phyloP scores from a whole-genome alignment of 495 filamentous ascomycete genomes.

The Aspergillus mulundensis region DNA sequence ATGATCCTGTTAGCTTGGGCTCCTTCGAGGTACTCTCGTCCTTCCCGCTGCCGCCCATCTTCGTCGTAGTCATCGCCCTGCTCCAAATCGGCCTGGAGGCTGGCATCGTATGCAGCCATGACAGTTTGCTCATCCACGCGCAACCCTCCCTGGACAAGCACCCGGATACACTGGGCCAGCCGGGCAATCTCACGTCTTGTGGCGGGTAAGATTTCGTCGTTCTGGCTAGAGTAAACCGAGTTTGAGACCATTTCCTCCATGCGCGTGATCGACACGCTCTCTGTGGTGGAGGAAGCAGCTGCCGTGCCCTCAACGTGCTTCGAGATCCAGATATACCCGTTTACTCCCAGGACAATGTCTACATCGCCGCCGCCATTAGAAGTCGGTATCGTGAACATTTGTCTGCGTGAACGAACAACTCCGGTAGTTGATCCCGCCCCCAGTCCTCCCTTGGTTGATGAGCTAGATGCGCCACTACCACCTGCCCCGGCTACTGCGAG shows the following conservation, averaged over 20 bases:
- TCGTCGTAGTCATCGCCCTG: conserved; percentile 48
- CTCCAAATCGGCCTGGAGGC: conserved; percentile 65
- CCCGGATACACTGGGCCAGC: conserved; percentile 70
- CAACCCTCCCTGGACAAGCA: conserved; percentile 73
- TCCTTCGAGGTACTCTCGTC: conserved; percentile 66
- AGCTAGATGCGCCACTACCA: conserved; percentile 54
- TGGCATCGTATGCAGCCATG: conserved; percentile 72
- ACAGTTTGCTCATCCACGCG: conserved; percentile 92
- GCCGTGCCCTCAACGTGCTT: conserved; percentile 62
- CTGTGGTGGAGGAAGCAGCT: conserved; percentile 41
- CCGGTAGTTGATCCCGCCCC: conserved; percentile 22
- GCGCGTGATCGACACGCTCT: conserved; percentile 64
- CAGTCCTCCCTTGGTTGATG: conserved; percentile 29
- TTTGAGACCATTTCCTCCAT: conserved; percentile 74
- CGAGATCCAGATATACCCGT: conserved; percentile 92
- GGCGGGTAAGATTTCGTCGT: conserved; percentile 68
- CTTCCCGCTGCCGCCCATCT: conserved; percentile 39
- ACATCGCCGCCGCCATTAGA: conserved; percentile 69
- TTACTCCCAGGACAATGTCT: conserved; percentile 87
- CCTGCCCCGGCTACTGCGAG: conserved; percentile 74
- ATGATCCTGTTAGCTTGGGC: conserved; percentile 63
- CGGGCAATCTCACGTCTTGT: conserved; percentile 87
- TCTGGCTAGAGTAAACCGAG: conserved; percentile 85
- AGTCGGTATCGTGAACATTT: conserved; percentile 77
- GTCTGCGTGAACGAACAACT: conserved; percentile 72